Base-by-base conservation (phyloP, 345 rosid species). In the Eucalyptus cloeziana region DNA sequence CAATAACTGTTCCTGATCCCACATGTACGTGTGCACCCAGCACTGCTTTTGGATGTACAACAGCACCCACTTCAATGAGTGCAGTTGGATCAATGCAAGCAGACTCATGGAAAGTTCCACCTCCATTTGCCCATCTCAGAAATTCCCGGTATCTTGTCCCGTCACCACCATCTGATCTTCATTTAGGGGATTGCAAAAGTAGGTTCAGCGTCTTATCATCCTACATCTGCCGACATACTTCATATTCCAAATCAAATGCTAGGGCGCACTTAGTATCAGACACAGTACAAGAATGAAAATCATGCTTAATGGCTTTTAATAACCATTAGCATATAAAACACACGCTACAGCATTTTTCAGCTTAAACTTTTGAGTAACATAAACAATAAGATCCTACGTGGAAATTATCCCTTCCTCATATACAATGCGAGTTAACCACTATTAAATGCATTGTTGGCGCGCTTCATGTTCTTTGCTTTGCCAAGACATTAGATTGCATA, bases 1-100 rank as follows among this genome's bases (percentile, higher is more conserved):
- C 99, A 90, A 95, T 81, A 64, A 96, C 92, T 88, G 97, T 86
- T 86, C 97, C 96, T 21, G 98, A 94, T 80, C 97, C 97, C 86
- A 95, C 86, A 76, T n/a, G 89, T 87, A 95, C 97, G 51, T 93
- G 86, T 5, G 95, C 93, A 90, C 95, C 96, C 90, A 96, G 88
- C 6, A 90, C 91, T 89, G 95, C 94, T 83, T 90, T 91, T 37
- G 94, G 88, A 88, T 95, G 97, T 90, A 95, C 93, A 25, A 96
- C 87, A 14, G 96, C 95, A 43, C 97, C 99, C 44, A 92, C 86
- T 89, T 95, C 96, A 56, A 97, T 87, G 49, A 89, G 58, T 49
- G 89, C 97, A 13, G 97, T 92, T 49, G 95, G 91, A 90, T 94
- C 96, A 67, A 96, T 89, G 43, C 89, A 54, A 80, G 98, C 96